Evolutionary conservation across 23 red algal genomes (phyloP).

Genomic region (Porphyridium purpureum): DNA sequence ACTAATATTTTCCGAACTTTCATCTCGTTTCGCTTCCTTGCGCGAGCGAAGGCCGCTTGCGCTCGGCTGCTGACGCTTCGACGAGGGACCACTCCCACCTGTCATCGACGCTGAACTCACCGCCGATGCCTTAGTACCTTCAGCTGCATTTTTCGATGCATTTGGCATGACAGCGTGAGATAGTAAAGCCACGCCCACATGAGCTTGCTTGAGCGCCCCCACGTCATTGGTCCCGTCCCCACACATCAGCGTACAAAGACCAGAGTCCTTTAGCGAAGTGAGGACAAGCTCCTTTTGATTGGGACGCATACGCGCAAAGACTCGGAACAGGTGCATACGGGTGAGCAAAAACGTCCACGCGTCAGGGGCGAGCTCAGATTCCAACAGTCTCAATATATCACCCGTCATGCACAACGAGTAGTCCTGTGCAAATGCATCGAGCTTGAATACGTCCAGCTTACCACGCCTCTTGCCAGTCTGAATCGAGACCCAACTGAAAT

Average conservation of each 20-base stretch:
- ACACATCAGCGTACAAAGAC: conserved; percentile 79
- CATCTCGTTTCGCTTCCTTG: not conserved
- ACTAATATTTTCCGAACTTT: too few relatives aligned
- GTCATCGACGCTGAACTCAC: too few relatives aligned
- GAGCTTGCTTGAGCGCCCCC: conserved; percentile 90
- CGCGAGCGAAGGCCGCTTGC: not conserved
- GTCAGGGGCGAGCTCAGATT: too few relatives aligned
- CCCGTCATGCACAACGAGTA: too few relatives aligned
- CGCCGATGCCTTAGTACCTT: not conserved
- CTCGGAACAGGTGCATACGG: too few relatives aligned
- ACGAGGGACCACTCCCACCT: not conserved
- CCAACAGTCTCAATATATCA: too few relatives aligned
- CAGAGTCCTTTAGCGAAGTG: conserved; percentile 62
- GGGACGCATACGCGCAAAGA: conserved; percentile 89
- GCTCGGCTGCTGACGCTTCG: not conserved
- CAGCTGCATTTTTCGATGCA: not conserved
- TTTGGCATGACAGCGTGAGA: conserved; percentile 1
- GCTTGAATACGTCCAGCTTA: too few relatives aligned
- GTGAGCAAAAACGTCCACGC: too few relatives aligned
- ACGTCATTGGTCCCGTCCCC: conserved; percentile 99
- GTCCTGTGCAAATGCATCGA: too few relatives aligned
- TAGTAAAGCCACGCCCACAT: conserved; percentile 89
- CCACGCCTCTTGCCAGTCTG: too few relatives aligned
- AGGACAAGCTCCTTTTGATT: conserved; percentile 76
- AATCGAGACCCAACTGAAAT: too few relatives aligned